Evolutionary conservation across 345 rosid genomes (phyloP).

Genomic region (Moricandia arvensis): DNA sequence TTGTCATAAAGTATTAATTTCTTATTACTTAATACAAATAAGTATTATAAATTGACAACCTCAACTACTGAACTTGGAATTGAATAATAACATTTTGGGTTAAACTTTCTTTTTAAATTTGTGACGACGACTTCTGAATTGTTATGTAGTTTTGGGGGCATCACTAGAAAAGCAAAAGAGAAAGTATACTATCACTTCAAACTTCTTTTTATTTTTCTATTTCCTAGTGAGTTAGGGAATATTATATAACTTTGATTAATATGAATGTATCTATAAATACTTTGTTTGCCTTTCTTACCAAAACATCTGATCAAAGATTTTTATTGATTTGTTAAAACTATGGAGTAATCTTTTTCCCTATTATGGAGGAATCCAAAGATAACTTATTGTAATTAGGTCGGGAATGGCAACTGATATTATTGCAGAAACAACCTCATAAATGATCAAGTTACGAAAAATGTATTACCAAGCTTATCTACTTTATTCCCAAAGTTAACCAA

Average conservation of each 20-base stretch:
- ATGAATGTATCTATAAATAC: not conserved
- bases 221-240: constrained; percentile 12
- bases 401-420: not conserved
- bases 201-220: not conserved
- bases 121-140: not conserved
- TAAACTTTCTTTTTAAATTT: not conserved
- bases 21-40: not conserved
- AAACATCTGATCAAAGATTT: not conserved
- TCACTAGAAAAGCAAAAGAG: constrained; percentile 15
- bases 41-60: not conserved
- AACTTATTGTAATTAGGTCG: constrained; percentile 20
- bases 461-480: not conserved
- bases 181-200: constrained; percentile 11
- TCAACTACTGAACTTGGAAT: constrained; percentile 10
- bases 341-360: constrained; percentile 1
- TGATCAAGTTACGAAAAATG: not conserved
- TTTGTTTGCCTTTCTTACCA: constrained; percentile 22
- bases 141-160: not conserved
- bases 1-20: not conserved
- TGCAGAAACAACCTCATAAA: constrained; percentile 17
- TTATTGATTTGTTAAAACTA: constrained; percentile 1
- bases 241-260: not conserved
- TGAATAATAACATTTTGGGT: not conserved
- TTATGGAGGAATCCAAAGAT: constrained; percentile 27
- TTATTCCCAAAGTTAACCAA: constrained; percentile 8